These are phyloP conservation scores for Artemisia annua DNA, from an alignment of 129 eudicot genomes.

Conservation along the genomic window DNA sequence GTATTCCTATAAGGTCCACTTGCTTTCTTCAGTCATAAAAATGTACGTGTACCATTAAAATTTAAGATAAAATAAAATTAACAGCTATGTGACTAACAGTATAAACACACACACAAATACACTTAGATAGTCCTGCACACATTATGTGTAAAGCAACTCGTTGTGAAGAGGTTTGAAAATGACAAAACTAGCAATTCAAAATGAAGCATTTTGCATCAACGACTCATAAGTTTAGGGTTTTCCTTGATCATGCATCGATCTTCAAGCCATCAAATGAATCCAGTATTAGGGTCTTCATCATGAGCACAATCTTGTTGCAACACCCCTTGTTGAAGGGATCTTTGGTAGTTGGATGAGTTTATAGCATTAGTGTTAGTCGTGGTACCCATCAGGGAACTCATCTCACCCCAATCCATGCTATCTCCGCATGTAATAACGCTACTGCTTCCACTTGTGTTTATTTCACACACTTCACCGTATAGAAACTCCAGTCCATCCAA, in stretches of 20 bases:
- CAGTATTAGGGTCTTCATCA: constrained; percentile 23
- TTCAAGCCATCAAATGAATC: constrained; percentile 19
- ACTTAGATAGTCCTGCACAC: constrained; percentile 24
- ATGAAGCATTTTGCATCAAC: constrained; percentile 11
- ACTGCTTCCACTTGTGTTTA: constrained; percentile 34
- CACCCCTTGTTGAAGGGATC: constrained; percentile 28
- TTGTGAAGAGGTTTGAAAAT: constrained; percentile 5
- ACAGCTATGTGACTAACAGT: constrained; percentile 27
- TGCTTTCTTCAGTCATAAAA: background rate
- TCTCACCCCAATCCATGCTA: constrained; percentile 64
- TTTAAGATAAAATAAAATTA: constrained; percentile 16
- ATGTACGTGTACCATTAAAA: constrained; percentile 7
- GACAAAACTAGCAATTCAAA: constrained; percentile 21
- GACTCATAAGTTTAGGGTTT: constrained; percentile 35
- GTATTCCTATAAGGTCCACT: too few relatives aligned
- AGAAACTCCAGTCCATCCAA: constrained; percentile 66
- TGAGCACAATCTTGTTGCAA: constrained; percentile 27
- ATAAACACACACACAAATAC: constrained; percentile 38
- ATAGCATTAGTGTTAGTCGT: constrained; percentile 14
- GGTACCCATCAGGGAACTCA: constrained; percentile 50
- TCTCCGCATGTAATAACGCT: constrained; percentile 36
- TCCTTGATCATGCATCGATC: constrained; percentile 13
- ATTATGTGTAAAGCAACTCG: constrained; percentile 16
- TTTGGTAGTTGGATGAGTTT: constrained; percentile 23
- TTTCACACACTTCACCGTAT: constrained; percentile 41